A percentile compares a stretch with the other conserved stretches of the same genome.
phyloP scores from a whole-genome alignment of 768 basidiomycete genomes.

The Myochromella boudieri region DNA sequence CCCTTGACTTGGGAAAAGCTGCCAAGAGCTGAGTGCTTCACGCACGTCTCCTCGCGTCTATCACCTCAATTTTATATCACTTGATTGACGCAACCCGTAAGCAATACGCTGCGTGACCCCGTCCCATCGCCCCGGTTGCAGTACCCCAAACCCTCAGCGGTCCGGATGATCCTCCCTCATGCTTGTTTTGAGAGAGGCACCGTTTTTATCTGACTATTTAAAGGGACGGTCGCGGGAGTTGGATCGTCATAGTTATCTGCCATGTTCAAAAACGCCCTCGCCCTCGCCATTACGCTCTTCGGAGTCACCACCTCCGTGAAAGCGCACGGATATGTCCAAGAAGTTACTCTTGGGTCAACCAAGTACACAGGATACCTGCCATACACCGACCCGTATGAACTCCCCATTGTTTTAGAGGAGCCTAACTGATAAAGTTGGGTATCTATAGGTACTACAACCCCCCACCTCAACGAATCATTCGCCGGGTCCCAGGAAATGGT shows the following conservation, averaged over 20 bases:
- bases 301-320: constrained; percentile 16
- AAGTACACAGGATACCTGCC: constrained; percentile 37
- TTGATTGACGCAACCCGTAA: constrained; percentile 4
- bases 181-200: not conserved
- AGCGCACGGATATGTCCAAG: constrained; percentile 38
- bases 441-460: constrained; percentile 26
- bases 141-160: not conserved
- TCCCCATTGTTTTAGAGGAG: not conserved
- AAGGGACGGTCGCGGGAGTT: not conserved
- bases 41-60: not conserved
- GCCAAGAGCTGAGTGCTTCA: constrained; percentile 9
- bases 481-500: constrained; percentile 36
- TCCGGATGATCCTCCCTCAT: not conserved
- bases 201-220: not conserved
- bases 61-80: constrained; percentile 3
- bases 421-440: too few species aligned
- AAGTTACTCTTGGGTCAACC: constrained; percentile 31
- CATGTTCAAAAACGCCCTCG: constrained; percentile 6
- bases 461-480: constrained; percentile 36
- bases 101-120: constrained; percentile 2
- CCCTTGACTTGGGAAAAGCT: not conserved
- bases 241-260: not conserved
- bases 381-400: constrained; percentile 32
- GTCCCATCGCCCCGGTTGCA: not conserved
- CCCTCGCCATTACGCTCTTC: constrained; percentile 12